Evolutionary conservation across 805 yeast species (phyloP), one percentile per base, ranked within the genome.

Genomic region (Saccharomycopsis selenospora): DNA sequence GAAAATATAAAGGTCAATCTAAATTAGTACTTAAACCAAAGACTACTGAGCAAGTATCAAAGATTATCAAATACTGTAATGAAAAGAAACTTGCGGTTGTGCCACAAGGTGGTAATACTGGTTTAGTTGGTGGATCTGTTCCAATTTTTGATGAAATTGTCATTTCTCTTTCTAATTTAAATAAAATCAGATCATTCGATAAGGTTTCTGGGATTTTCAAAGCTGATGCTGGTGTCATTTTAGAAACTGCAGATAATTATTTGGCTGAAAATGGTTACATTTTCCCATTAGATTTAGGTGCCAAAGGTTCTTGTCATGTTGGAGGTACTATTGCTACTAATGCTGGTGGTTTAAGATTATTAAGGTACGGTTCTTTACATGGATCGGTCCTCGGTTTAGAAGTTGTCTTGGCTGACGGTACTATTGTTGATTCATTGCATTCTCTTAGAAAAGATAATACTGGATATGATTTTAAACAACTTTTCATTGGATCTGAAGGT

Each of bases 71-170:
- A 62, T 83, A 88, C 66, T 87, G 96, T 70, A 84, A 85, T 60
- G 85, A 81, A 26, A 66, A 79, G 43, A 77, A 74, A 52, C 66
- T 90, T 25, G 96, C 97, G 0, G 79, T 90, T 43, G 95, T 88
- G 7, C 97, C 98, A 13, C 97, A 91, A 67, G 96, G 97, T 61
- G 98, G 98, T 57, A 90, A 91, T 66, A 91, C 97, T 1, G 96
- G 96, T 24, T 73, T 90, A 42, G 98, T 90, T 38, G 98, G 97
- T 55, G 98, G 97, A 3, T 84, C 95, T 3, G 78, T 82, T 17
- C 96, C 97, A 0, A 82, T 90, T 0, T 90, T 88, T 65, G 98
- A 90, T 65, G 98, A 90, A 66, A 77, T 90, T 44, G 76, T 90
- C 22, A 57, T 90, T 22, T 82, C 88, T 2, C 67, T 89, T 43